Conservation (phyloP, 495 filamentous ascomycete species). For the Friedmanniomyces simplex region DNA sequence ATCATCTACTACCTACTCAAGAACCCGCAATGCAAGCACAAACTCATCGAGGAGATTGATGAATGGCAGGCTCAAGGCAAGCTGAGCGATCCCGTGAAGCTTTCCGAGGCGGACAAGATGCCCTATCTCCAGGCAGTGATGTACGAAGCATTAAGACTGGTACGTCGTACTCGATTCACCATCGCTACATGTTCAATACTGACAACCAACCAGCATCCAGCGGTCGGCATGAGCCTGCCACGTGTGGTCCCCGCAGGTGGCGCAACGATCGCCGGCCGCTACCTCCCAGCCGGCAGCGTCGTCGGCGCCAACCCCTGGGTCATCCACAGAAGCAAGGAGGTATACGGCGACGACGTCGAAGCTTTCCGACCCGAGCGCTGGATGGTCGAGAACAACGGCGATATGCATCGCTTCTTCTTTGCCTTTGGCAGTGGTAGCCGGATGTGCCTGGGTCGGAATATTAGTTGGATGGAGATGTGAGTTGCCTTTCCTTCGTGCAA, state of each 20-base stretch:
- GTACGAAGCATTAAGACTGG: conserved; percentile 25
- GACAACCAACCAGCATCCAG: conserved; percentile 18
- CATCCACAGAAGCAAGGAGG: conserved; percentile 20
- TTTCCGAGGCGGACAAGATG: conserved; percentile 23
- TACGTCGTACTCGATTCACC: neutral
- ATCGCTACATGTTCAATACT: neutral
- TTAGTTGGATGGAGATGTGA: conserved; percentile 29
- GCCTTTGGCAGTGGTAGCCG: conserved; percentile 28
- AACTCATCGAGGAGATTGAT: conserved; percentile 25
- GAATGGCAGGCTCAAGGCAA: conserved; percentile 4
- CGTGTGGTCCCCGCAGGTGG: conserved; percentile 23
- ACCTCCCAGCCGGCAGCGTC: conserved; percentile 21
- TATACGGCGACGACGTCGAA: conserved; percentile 26
- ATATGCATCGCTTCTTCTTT: conserved; percentile 29
- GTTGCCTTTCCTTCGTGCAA: neutral
- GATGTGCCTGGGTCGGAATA: conserved; percentile 27
- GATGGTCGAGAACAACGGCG: conserved; percentile 16
- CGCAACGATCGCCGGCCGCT: conserved; percentile 19
- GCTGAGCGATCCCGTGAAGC: conserved; percentile 16
- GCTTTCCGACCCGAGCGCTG: conserved; percentile 23
- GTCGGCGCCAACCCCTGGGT: conserved; percentile 29
- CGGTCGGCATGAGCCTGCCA: conserved; percentile 25
- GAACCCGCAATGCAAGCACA: conserved; percentile 20
- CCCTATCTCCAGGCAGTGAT: conserved; percentile 31
- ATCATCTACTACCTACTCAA: conserved; percentile 29